Percentiles rank a stretch among this genome's conserved stretches.
Evolutionary conservation across 441 rosid genomes (phyloP).

Genomic region (Adansonia grandidieri): DNA sequence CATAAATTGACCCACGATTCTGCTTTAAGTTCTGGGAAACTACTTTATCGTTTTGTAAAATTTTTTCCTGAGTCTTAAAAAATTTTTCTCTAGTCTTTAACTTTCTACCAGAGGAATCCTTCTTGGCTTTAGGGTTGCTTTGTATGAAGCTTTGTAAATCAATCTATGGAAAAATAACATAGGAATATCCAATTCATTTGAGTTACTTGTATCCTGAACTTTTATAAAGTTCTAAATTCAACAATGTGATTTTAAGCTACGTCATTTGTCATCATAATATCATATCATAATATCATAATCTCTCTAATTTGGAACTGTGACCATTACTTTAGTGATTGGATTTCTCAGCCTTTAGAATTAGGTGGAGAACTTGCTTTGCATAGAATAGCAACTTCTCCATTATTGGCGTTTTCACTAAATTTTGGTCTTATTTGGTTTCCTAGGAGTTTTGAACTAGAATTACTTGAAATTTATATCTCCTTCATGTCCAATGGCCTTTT

Average conservation of each 20-base stretch:
- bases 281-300: constrained; percentile 10
- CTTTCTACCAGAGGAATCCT: not conserved
- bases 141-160: not conserved
- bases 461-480: not conserved
- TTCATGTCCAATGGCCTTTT: not conserved
- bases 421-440: constrained; percentile 16
- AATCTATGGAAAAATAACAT: not conserved
- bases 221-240: not conserved
- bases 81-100: not conserved
- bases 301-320: not conserved
- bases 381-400: not conserved
- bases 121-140: not conserved
- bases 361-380: constrained; percentile 8
- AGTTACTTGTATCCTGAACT: not conserved
- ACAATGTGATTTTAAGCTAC: constrained; percentile 1
- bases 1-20: not conserved
- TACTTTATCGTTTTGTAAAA: not conserved
- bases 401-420: not conserved
- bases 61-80: not conserved
- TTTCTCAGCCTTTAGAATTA: not conserved
- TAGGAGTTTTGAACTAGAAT: constrained; percentile 20
- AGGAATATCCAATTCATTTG: not conserved
- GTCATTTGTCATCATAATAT: not conserved
- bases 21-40: not conserved
- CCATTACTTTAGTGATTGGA: constrained; percentile 15